phyloP scores from a whole-genome alignment of 1,284 basidiomycete species.

The Malassezia restricta region DNA sequence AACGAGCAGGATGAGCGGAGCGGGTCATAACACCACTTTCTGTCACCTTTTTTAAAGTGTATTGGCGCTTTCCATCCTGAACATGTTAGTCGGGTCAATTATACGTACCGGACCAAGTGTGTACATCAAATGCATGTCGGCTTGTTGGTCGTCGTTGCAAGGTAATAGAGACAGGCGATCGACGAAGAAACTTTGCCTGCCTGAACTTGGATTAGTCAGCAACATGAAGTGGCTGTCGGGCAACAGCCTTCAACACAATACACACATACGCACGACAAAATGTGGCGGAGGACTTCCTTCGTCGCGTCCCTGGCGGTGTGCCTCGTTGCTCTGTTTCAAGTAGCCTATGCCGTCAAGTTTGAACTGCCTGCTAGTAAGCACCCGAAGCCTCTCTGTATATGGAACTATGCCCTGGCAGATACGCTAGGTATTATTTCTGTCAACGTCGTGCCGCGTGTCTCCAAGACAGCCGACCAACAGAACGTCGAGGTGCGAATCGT shows the following conservation, averaged over 20 bases:
- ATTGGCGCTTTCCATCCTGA: slow-evolving; percentile 43
- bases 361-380: slow-evolving; percentile 23
- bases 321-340: background rate
- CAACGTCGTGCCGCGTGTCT: slow-evolving; percentile 57
- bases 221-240: background rate
- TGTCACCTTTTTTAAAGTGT: slow-evolving; percentile 44
- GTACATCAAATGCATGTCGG: slow-evolving; percentile 46
- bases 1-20: slow-evolving; percentile 41
- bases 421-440: slow-evolving; percentile 63
- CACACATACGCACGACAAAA: background rate
- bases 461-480: slow-evolving; percentile 22
- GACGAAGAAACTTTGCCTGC: background rate
- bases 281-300: background rate
- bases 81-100: background rate
- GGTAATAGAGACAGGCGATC: background rate
- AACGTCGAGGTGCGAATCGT: slow-evolving; percentile 77
- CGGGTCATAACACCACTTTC: slow-evolving; percentile 35
- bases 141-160: background rate
- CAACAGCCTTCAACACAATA: background rate
- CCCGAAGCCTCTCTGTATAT: slow-evolving; percentile 37
- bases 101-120: slow-evolving; percentile 34
- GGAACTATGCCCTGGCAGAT: slow-evolving; percentile 45
- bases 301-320: background rate
- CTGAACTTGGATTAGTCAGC: background rate
- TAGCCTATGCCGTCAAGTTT: slow-evolving; percentile 35